These are phyloP conservation scores for Hippophae rhamnoides DNA, from an alignment of 306 rosid species.

Conservation along the genomic window DNA sequence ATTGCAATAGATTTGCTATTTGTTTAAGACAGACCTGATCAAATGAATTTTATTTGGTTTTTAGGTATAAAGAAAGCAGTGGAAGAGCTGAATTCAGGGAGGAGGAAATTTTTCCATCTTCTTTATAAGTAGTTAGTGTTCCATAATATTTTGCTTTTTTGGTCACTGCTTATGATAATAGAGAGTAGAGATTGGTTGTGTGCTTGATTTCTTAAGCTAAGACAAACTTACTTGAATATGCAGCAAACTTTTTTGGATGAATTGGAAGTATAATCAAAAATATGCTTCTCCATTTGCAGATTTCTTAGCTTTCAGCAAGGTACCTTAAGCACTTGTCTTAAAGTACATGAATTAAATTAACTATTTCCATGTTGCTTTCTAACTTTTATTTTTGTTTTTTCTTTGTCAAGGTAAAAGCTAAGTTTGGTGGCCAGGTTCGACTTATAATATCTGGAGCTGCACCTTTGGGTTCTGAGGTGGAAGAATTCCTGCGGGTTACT, in stretches of 20 bases:
- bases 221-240: background rate
- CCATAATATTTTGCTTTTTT: background rate
- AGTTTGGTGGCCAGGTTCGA: slow-evolving; percentile 66
- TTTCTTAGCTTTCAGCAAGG: slow-evolving; percentile 82
- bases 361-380: too few relatives aligned
- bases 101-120: slow-evolving; percentile 48
- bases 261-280: slow-evolving; percentile 52
- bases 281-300: slow-evolving; percentile 70
- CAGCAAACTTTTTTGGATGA: slow-evolving; percentile 86
- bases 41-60: slow-evolving; percentile 15
- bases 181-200: too few relatives aligned
- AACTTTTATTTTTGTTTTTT: background rate
- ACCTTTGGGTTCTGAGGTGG: slow-evolving; percentile 72
- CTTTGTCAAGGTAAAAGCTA: slow-evolving; percentile 45
- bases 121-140: slow-evolving; percentile 57
- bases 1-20: background rate
- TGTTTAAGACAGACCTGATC: background rate
- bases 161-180: background rate
- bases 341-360: too few relatives aligned
- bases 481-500: slow-evolving; percentile 85
- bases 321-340: slow-evolving; percentile 5
- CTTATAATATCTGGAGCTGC: slow-evolving; percentile 81
- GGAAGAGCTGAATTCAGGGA: slow-evolving; percentile 55
- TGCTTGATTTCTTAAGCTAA: background rate
- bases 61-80: slow-evolving; percentile 74